phyloP scores from a whole-genome alignment of 2,329 filamentous ascomycete genomes.

The Dothidotthia symphoricarpi region DNA sequence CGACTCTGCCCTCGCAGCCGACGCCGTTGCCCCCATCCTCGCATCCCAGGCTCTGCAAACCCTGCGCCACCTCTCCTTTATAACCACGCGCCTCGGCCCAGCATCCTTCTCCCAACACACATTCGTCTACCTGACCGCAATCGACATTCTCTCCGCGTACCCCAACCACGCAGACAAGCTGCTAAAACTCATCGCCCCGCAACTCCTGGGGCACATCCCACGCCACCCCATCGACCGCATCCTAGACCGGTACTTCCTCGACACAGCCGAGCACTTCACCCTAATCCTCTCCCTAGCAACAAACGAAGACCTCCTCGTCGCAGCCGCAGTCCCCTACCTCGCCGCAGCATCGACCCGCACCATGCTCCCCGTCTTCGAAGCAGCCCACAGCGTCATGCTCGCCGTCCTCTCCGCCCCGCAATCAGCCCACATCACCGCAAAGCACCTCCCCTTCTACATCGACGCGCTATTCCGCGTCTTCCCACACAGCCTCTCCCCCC shows the following conservation, averaged over 20 bases:
- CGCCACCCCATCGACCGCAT: constrained; percentile 66
- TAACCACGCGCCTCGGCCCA: constrained; percentile 71
- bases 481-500: constrained; percentile 71
- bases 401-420: constrained; percentile 77
- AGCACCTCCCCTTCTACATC: constrained; percentile 78
- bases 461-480: constrained; percentile 78
- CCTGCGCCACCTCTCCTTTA: constrained; percentile 76
- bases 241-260: constrained; percentile 85
- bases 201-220: constrained; percentile 57
- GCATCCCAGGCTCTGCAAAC: constrained; percentile 70
- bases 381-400: constrained; percentile 79
- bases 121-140: constrained; percentile 77
- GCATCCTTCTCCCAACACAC: constrained; percentile 78
- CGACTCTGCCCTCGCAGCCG: constrained; percentile 55
- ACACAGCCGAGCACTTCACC: constrained; percentile 79
- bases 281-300: constrained; percentile 63
- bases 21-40: constrained; percentile 61
- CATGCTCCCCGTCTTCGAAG: constrained; percentile 75
- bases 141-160: constrained; percentile 77
- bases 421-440: constrained; percentile 67
- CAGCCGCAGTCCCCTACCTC: constrained; percentile 73
- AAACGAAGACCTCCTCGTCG: constrained; percentile 71
- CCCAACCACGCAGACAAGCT: constrained; percentile 65
- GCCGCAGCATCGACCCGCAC: constrained; percentile 54
- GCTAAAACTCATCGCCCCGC: constrained; percentile 61